Evolutionary conservation across 1,284 basidiomycete genomes (phyloP).

Genomic region (Anthracocystis panici-leucophaei): DNA sequence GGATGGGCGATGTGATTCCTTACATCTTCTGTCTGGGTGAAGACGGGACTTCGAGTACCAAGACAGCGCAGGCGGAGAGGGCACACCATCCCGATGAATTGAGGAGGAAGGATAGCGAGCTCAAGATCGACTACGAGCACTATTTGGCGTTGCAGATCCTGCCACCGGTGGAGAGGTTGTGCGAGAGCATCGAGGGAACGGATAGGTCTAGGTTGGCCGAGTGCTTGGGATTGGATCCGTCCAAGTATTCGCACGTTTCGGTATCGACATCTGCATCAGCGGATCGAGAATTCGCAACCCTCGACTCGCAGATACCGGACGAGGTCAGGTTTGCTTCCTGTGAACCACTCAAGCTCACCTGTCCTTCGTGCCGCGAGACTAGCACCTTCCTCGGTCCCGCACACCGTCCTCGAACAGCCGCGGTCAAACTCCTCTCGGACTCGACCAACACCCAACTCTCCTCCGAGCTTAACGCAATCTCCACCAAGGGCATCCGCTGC

Average conservation of each 20-base stretch:
- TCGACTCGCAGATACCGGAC: constrained; percentile 92
- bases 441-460: constrained; percentile 17
- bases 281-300: constrained; percentile 79
- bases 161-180: constrained; percentile 92
- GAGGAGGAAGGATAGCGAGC: constrained; percentile 72
- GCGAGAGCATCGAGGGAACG: constrained; percentile 95
- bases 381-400: constrained; percentile 44
- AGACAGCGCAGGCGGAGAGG: constrained; percentile 85
- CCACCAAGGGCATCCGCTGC: constrained; percentile 46
- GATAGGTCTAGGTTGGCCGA: constrained; percentile 90
- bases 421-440: constrained; percentile 12
- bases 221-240: constrained; percentile 91
- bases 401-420: constrained; percentile 15
- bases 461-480: constrained; percentile 31
- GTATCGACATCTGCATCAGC: not conserved
- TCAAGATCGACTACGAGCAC: constrained; percentile 77
- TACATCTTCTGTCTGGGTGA: constrained; percentile 91
- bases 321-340: constrained; percentile 77
- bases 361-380: constrained; percentile 48
- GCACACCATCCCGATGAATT: constrained; percentile 95
- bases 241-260: constrained; percentile 74
- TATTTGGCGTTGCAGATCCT: constrained; percentile 93
- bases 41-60: constrained; percentile 78
- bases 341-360: constrained; percentile 51
- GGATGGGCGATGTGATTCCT: constrained; percentile 91